Conservation (phyloP, 768 basidiomycete species). For the Scleroderma bovista region DNA sequence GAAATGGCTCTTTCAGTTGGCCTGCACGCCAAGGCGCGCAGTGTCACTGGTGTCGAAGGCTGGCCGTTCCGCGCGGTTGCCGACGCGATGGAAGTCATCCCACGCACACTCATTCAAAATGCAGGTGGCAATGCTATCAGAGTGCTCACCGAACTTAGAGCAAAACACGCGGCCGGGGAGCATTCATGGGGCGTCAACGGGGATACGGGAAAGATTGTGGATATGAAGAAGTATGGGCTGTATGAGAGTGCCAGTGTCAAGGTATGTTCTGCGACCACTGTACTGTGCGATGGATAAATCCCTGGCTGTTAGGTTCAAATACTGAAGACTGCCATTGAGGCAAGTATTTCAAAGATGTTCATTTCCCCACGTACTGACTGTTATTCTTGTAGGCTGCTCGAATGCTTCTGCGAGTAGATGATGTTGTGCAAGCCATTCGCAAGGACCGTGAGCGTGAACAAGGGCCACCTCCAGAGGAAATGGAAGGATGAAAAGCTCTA, state of each 20-base stretch:
- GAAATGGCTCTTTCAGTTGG: constrained; percentile 97
- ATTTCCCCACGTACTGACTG: not conserved
- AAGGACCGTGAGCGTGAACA: constrained; percentile 54
- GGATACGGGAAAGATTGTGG: constrained; percentile 90
- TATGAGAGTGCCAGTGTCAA: constrained; percentile 97
- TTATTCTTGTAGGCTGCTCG: constrained; percentile 62
- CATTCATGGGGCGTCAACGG: constrained; percentile 93
- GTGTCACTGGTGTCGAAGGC: constrained; percentile 81
- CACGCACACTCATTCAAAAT: constrained; percentile 92
- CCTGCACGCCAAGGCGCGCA: constrained; percentile 72
- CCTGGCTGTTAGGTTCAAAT: constrained; percentile 66
- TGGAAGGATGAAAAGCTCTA: constrained; percentile 23
- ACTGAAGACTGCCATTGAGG: constrained; percentile 95
- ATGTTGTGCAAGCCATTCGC: constrained; percentile 85
- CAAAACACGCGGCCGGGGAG: constrained; percentile 91
- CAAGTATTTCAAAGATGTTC: constrained; percentile 17
- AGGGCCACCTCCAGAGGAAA: constrained; percentile 52
- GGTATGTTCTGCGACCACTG: constrained; percentile 32
- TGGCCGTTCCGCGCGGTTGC: constrained; percentile 91
- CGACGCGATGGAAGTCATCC: constrained; percentile 97
- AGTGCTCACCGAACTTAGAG: constrained; percentile 88
- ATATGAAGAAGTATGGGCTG: constrained; percentile 92
- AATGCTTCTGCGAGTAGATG: constrained; percentile 88
- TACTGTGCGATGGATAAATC: not conserved
- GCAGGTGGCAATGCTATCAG: constrained; percentile 93